Conservation (phyloP, 2,329 filamentous ascomycete species). For the Beauveria sp. region DNA sequence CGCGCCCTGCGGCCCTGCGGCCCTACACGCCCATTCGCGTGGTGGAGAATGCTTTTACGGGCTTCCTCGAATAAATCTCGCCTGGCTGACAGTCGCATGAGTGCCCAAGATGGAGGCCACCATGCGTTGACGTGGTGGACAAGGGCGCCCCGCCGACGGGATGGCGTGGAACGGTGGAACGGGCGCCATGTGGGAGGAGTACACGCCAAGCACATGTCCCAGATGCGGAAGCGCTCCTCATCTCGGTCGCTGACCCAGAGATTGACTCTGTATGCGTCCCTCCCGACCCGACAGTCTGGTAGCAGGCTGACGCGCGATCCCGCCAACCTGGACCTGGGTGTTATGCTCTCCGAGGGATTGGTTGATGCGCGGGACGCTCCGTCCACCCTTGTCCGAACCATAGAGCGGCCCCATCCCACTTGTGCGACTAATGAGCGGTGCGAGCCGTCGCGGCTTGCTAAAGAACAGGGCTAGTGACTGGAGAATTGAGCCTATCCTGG, state of each 20-base stretch:
- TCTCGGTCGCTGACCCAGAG: constrained; percentile 4
- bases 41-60: neutral
- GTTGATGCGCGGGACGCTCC: constrained; percentile 13
- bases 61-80: neutral
- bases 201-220: neutral
- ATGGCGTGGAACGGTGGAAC: neutral
- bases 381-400: constrained; percentile 13
- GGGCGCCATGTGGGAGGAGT: neutral
- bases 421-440: constrained; percentile 13
- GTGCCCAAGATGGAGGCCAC: constrained; percentile 9
- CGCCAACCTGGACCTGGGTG: constrained; percentile 9
- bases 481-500: constrained; percentile 7
- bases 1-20: constrained; percentile 1
- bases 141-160: constrained; percentile 7
- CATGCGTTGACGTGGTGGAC: constrained; percentile 6
- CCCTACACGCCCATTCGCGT: neutral
- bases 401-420: constrained; percentile 10
- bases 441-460: constrained; percentile 10
- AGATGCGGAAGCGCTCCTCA: constrained; percentile 6
- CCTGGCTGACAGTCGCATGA: constrained; percentile 1
- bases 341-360: constrained; percentile 5
- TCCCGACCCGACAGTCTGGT: constrained; percentile 8
- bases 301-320: constrained; percentile 4
- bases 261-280: neutral
- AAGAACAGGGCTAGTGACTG: constrained; percentile 10